phyloP scores from a whole-genome alignment of 2,329 filamentous ascomycete species.

The Rutstroemia sp. region DNA sequence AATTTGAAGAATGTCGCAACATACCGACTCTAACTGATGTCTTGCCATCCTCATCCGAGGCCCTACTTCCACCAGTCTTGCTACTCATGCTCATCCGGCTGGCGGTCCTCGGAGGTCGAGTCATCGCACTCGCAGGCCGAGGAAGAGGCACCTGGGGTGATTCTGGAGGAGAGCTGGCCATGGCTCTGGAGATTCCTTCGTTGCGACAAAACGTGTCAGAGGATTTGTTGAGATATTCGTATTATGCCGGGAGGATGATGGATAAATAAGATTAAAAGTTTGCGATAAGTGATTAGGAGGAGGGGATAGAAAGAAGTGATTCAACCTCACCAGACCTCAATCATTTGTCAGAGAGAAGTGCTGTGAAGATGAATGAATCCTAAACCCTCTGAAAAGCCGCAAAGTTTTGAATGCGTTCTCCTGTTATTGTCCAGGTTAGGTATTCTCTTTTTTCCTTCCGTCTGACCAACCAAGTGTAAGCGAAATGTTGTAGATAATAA shows the following conservation, averaged over 20 bases:
- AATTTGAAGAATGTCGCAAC: conserved; percentile 34
- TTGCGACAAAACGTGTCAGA: conserved; percentile 25
- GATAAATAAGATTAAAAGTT: background rate
- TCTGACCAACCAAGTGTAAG: background rate
- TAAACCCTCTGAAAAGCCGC: background rate
- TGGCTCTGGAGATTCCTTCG: conserved; percentile 31
- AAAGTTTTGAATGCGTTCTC: background rate
- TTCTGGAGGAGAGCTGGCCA: conserved; percentile 63
- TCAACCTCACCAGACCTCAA: background rate
- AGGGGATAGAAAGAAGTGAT: background rate
- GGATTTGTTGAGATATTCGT: no score
- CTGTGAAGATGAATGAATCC: conserved; percentile 2
- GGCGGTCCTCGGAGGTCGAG: conserved; percentile 67
- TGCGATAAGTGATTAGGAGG: background rate
- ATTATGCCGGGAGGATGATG: no score
- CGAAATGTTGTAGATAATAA: background rate
- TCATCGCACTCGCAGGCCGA: conserved; percentile 75
- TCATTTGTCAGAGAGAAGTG: background rate
- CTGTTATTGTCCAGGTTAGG: background rate
- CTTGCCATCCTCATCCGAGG: conserved; percentile 82
- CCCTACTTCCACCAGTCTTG: conserved; percentile 71
- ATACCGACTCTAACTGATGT: conserved; percentile 94
- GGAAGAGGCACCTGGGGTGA: conserved; percentile 52
- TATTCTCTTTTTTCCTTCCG: background rate
- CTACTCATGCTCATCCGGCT: conserved; percentile 82